Evolutionary conservation across 345 rosid species (phyloP).

Genomic region (Populus tremula): DNA sequence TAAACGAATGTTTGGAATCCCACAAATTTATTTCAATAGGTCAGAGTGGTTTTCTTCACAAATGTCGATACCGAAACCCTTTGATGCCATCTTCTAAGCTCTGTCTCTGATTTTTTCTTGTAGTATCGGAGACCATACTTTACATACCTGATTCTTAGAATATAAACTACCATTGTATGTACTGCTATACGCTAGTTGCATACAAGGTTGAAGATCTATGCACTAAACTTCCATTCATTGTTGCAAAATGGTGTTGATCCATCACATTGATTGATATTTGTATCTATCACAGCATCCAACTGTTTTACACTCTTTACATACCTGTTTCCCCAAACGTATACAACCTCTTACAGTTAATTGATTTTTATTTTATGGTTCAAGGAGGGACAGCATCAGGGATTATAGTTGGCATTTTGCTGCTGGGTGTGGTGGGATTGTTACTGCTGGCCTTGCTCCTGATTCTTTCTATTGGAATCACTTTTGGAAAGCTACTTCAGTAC

Average conservation of each 20-base stretch:
- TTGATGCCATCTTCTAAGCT: too few relatives aligned
- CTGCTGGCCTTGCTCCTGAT: slow-evolving; percentile 62
- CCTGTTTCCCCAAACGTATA: neutral
- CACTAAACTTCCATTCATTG: neutral
- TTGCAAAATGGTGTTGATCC: neutral
- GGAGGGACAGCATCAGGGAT: slow-evolving; percentile 50
- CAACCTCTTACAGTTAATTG: neutral
- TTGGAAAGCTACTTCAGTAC: slow-evolving; percentile 84
- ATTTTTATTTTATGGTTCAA: slow-evolving; percentile 26
- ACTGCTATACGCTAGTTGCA: neutral
- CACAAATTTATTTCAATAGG: too few relatives aligned
- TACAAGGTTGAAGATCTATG: neutral
- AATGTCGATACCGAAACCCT: too few relatives aligned
- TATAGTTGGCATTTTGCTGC: slow-evolving; percentile 55
- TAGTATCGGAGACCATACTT: too few relatives aligned
- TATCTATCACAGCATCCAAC: neutral
- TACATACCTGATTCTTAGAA: too few relatives aligned
- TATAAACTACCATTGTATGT: neutral
- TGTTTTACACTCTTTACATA: neutral
- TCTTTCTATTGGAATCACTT: slow-evolving; percentile 78
- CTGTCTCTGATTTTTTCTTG: too few relatives aligned
- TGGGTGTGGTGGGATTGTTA: slow-evolving; percentile 44
- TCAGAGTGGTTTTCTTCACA: too few relatives aligned
- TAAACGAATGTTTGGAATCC: too few relatives aligned
- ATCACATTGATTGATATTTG: neutral